Percentiles rank a stretch among this genome's conserved stretches.
These are phyloP conservation scores for Leccinum subrobustum DNA, from an alignment of 1,284 basidiomycete genomes.

Conservation along the genomic window DNA sequence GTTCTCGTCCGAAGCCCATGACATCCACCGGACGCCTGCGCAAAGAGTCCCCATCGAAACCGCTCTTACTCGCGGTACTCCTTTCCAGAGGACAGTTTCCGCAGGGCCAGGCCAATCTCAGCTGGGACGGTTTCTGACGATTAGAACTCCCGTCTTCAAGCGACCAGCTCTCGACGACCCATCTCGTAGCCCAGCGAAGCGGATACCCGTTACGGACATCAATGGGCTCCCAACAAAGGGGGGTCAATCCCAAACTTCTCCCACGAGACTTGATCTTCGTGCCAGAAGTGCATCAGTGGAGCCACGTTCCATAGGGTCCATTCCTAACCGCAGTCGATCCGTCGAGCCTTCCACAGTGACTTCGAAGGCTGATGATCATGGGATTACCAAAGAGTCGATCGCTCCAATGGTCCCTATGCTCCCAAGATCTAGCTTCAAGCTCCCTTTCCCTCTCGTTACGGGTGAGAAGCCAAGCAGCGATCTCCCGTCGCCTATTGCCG, in stretches of 20 bases:
- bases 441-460: constrained; percentile 47
- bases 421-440: constrained; percentile 25
- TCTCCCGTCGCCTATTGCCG: constrained; percentile 32
- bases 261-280: constrained; percentile 21
- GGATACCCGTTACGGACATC: constrained; percentile 43
- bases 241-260: constrained; percentile 24
- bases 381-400: constrained; percentile 18
- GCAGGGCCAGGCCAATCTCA: constrained; percentile 9
- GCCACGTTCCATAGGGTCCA: constrained; percentile 11
- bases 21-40: constrained; percentile 53
- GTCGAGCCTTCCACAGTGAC: constrained; percentile 24
- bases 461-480: constrained; percentile 16
- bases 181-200: constrained; percentile 56
- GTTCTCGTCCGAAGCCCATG: constrained; percentile 36
- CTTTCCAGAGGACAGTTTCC: constrained; percentile 44
- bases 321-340: constrained; percentile 30
- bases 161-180: constrained; percentile 36
- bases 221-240: constrained; percentile 26
- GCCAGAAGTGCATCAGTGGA: constrained; percentile 31
- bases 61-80: constrained; percentile 46
- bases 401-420: constrained; percentile 21
- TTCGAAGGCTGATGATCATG: constrained; percentile 10
- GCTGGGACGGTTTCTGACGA: constrained; percentile 9
- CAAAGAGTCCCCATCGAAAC: constrained; percentile 56
- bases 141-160: constrained; percentile 35